These are phyloP conservation scores for Diversispora eburnea DNA, from an alignment of 192 early-diverging fungal species.

Conservation along the genomic window DNA sequence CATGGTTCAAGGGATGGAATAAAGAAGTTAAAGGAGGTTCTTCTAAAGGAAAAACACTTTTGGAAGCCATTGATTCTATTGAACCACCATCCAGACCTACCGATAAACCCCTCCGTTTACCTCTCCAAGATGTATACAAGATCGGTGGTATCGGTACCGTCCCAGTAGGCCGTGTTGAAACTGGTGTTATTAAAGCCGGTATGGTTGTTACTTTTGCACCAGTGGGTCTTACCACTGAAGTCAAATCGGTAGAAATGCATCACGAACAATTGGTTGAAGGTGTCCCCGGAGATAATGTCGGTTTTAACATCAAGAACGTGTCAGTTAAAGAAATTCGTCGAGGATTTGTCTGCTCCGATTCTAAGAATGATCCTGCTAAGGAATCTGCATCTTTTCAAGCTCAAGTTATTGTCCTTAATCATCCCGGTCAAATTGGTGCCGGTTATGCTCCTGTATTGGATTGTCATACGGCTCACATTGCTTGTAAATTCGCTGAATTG, in stretches of 20 bases:
- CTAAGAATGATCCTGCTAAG: slow-evolving; percentile 96
- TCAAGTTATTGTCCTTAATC: slow-evolving; percentile 95
- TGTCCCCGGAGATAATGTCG: slow-evolving; percentile 95
- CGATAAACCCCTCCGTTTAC: slow-evolving; percentile 95
- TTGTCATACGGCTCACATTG: slow-evolving; percentile 96
- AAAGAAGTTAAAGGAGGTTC: slow-evolving; percentile 81
- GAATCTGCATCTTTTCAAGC: slow-evolving; percentile 86
- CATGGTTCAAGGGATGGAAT: slow-evolving; percentile 97
- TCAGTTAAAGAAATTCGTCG: slow-evolving; percentile 97
- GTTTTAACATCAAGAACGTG: slow-evolving; percentile 99
- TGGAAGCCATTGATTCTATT: slow-evolving; percentile 93
- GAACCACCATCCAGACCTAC: slow-evolving; percentile 86
- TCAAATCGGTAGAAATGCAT: slow-evolving; percentile 99
- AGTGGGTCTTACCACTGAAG: slow-evolving; percentile 83
- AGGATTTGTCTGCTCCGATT: slow-evolving; percentile 94
- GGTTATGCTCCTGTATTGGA: slow-evolving; percentile 95
- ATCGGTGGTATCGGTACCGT: slow-evolving; percentile 97
- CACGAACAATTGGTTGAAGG: slow-evolving; percentile 88
- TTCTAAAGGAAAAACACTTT: slow-evolving; percentile 74
- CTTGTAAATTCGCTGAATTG: slow-evolving; percentile 93
- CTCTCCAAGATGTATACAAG: slow-evolving; percentile 98
- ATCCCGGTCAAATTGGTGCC: slow-evolving; percentile 91
- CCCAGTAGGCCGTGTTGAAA: slow-evolving; percentile 96
- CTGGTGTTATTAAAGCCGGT: slow-evolving; percentile 91
- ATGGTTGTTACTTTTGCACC: slow-evolving; percentile 88